Base-by-base conservation (phyloP, 1,284 basidiomycete species). In the Mycena citricolor region DNA sequence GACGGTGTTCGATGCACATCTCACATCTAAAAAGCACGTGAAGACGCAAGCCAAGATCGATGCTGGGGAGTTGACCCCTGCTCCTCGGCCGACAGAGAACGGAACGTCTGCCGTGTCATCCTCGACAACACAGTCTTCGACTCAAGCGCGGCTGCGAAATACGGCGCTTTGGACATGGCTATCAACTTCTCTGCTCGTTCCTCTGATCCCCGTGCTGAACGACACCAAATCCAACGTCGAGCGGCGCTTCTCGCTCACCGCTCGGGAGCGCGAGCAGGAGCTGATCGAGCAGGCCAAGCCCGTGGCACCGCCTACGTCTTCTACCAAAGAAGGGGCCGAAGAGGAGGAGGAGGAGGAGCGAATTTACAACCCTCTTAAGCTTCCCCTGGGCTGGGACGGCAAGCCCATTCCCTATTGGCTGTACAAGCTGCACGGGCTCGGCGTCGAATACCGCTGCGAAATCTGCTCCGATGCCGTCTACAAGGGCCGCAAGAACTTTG, bases 391-490 rank as follows among this genome's bases (percentile, higher is more conserved):
- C 1, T 98, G 94, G 94, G 94, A 98, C 62, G 94, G 94, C 30
- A 97, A 95, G 62, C 94, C 95, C 13, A 99, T 99, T 58, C 95
- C 97, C 13, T 98, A 94, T 64, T 99, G 95, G 95, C 63, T 99
- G 48, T 99, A 95, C 73, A 99, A 98, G 67, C 70, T 99, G 41
- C 97, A 99, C 65, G 97, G 97, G 1, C 74, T 99, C 17, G 94
- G 95, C 21, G 94, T 97, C 38, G 94, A 97, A 66, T 99, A 97
- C 67, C 82, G 85, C 47, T 99, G 97, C 62, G 95, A 99, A 70
- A 97, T 99, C 58, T 99, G 97, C 65, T 95, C 92, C 12, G 91
- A 93, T 61, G 87, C 89, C 61, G 88, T 92, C 10, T 95, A 95
- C 64, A 94, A 94, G 86, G 94, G 94, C 55, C 87, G 90, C 62